Percentiles rank a stretch among this genome's conserved stretches.
Evolutionary conservation across 2,329 filamentous ascomycete species (phyloP).

Genomic region (Claviceps fusiformis): DNA sequence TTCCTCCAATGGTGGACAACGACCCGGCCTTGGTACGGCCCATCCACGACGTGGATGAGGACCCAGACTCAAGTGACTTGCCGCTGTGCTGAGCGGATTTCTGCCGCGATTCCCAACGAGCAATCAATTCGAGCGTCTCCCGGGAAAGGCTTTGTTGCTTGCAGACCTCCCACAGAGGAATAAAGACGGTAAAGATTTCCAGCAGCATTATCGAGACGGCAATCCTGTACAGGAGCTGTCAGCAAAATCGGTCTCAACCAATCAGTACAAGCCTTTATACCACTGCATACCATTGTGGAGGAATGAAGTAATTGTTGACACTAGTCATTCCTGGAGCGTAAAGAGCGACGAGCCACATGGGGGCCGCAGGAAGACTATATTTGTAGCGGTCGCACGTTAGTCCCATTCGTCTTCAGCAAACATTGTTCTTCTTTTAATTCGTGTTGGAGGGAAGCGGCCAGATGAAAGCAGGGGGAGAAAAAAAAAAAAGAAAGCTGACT

Average conservation of each 20-base stretch:
- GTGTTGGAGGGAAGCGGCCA: no score
- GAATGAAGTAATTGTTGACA: slow-evolving; percentile 42
- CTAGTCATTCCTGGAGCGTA: slow-evolving; percentile 35
- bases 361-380: slow-evolving; percentile 45
- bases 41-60: slow-evolving; percentile 22
- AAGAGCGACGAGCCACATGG: slow-evolving; percentile 52
- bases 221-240: slow-evolving; percentile 24
- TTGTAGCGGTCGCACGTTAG: background rate
- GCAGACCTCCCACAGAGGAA: slow-evolving; percentile 45
- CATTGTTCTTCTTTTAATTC: background rate
- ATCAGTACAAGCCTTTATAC: slow-evolving; percentile 8
- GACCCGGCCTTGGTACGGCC: slow-evolving; percentile 23
- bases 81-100: slow-evolving; percentile 17
- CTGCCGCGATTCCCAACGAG: slow-evolving; percentile 31
- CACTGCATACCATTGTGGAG: slow-evolving; percentile 44
- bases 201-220: slow-evolving; percentile 47
- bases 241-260: background rate
- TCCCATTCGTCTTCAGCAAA: background rate
- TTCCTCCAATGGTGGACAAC: slow-evolving; percentile 23
- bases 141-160: slow-evolving; percentile 30
- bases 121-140: slow-evolving; percentile 35
- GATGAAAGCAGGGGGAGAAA: no score
- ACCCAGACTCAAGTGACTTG: slow-evolving; percentile 21
- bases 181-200: slow-evolving; percentile 49
- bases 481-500: slow-evolving; percentile 4